Conservation (phyloP, 1,139 yeast species). For the Geotrichum histeridarum region DNA sequence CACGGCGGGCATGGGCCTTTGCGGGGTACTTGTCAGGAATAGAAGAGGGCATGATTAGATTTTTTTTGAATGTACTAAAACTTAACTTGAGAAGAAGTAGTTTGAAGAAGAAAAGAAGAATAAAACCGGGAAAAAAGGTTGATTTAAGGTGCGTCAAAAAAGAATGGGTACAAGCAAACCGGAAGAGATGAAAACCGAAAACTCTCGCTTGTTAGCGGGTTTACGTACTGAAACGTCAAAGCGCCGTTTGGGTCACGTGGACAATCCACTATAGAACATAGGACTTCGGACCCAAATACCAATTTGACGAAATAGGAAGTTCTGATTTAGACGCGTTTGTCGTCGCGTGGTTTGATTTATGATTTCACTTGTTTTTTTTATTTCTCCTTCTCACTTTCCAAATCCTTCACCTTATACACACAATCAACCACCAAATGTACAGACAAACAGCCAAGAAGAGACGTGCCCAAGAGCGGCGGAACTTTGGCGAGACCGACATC, state of each 20-base stretch:
- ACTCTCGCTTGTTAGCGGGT: too few relatives aligned
- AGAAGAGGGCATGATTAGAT: not conserved
- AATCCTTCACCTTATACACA: not conserved
- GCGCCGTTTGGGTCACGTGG: too few relatives aligned
- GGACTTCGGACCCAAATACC: too few relatives aligned
- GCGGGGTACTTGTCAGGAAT: conserved; percentile 48
- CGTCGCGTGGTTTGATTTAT: not conserved
- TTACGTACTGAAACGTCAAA: too few relatives aligned
- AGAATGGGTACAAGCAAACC: not conserved
- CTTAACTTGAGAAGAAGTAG: not conserved
- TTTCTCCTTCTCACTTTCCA: not conserved
- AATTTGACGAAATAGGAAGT: not conserved
- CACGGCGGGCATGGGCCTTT: conserved; percentile 48
- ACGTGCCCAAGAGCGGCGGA: conserved; percentile 69
- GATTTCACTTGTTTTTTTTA: not conserved
- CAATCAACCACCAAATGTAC: conserved; percentile 48
- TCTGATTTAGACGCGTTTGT: conserved; percentile 1
- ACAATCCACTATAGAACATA: too few relatives aligned
- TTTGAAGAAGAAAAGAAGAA: not conserved
- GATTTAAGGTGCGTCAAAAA: not conserved
- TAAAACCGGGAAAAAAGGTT: not conserved
- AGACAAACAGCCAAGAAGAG: conserved; percentile 57
- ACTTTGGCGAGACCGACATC: conserved; percentile 42
- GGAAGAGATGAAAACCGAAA: too few relatives aligned
- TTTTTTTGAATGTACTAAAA: not conserved